Base-by-base conservation (phyloP, 257 asterid species). In the Nicotiana paniculata region DNA sequence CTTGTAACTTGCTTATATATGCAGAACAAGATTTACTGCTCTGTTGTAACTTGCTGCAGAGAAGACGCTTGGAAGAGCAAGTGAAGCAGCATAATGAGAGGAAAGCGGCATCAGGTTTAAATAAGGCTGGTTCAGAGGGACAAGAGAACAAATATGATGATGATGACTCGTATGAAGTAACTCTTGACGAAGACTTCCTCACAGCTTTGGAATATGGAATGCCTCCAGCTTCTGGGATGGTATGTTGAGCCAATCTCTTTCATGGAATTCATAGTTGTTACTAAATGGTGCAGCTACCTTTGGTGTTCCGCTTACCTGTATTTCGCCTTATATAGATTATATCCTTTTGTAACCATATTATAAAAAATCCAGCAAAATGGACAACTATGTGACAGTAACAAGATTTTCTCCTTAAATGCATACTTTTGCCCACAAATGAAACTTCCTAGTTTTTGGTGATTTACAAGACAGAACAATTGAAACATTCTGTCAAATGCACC, bases 171-270 rank as follows among this genome's bases (percentile, higher is more conserved):
- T 96, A 94, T 65, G 95, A 94, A 77, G 97, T 96, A 84, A 88
- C 88, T 81, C 88, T 96, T 24, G 99, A 96, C 39, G 99, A 96
- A 89, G 99, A 96, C 85, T 94, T 96, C 72, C 85, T 93, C 76
- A 96, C 96, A 63, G 99, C 99, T 83, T 89, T 96, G 30, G 99
- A 96, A 84, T 96, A 96, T 10, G 99, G 98, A 85, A 94, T 96
- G 99, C 99, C 99, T 81, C 99, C 99, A 51, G 99, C 99, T 63
- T 94, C 98, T 62, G 99, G 99, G 87, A 90, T 96, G 99, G 99
- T 95, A 93, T 30, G 82, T 35, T 3, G 77, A 61, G 21, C 17
- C 80, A 15, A 8, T 53, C 51, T 12, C 58, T 53, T 13, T 53
- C 16, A 53, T 53, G 17, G 58, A 53, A 53, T 53, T 53, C 58